These are phyloP conservation scores for Plicaturopsis crispa DNA, from an alignment of 768 basidiomycete genomes.

Conservation along the genomic window DNA sequence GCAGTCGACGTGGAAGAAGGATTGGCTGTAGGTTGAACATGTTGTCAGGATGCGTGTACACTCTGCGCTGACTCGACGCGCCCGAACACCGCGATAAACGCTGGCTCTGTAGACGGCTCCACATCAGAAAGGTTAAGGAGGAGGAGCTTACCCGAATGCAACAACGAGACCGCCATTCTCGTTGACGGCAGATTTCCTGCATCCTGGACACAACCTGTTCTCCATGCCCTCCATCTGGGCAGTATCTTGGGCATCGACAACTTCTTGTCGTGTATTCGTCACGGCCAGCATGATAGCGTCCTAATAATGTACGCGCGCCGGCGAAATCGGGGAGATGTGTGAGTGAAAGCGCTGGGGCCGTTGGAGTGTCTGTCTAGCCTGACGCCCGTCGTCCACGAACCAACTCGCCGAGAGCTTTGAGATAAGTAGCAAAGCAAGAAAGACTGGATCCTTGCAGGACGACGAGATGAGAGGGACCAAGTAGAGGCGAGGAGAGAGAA, in stretches of 20 bases:
- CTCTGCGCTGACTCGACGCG: slow-evolving; percentile 2
- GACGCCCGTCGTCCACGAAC: too few species aligned
- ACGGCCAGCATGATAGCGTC: too few species aligned
- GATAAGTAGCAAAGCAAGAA: too few species aligned
- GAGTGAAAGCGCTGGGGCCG: too few species aligned
- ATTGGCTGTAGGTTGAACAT: slow-evolving; percentile 47
- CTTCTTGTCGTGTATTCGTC: too few species aligned
- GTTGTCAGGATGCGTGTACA: slow-evolving; percentile 4
- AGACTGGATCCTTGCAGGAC: too few species aligned
- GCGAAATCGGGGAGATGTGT: too few species aligned
- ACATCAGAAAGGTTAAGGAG: slow-evolving; percentile 7
- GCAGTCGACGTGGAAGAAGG: slow-evolving; percentile 91
- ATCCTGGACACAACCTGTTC: slow-evolving; percentile 73
- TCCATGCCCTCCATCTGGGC: slow-evolving; percentile 18
- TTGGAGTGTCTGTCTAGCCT: too few species aligned
- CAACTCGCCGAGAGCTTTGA: too few species aligned
- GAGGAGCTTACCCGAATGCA: slow-evolving; percentile 77
- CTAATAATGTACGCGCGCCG: too few species aligned
- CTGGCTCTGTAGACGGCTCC: not conserved
- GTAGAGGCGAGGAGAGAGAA: too few species aligned
- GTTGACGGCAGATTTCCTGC: slow-evolving; percentile 72
- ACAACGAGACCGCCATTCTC: slow-evolving; percentile 86
- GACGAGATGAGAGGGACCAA: too few species aligned
- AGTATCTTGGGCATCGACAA: not conserved
- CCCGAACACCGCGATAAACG: slow-evolving; percentile 1